Evolutionary conservation across 2,329 filamentous ascomycete genomes (phyloP).

Genomic region (Volutella citrinella): DNA sequence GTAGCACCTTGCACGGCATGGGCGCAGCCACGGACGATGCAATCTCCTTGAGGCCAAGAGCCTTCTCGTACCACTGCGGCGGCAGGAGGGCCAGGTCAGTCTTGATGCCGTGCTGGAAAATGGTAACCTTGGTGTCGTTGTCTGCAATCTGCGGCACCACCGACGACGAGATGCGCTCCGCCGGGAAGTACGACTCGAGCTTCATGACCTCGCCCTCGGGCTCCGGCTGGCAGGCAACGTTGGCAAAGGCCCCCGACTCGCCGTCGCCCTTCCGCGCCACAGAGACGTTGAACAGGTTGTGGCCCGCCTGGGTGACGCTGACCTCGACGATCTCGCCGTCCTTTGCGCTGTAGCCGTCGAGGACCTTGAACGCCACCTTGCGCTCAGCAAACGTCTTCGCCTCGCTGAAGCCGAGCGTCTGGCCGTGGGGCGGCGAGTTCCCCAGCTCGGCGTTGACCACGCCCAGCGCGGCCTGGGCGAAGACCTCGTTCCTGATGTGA

Average conservation of each 20-base stretch:
- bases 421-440: conserved; percentile 42
- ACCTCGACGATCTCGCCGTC: conserved; percentile 60
- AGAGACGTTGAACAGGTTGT: conserved; percentile 44
- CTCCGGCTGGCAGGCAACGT: conserved; percentile 41
- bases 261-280: conserved; percentile 42
- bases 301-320: conserved; percentile 45
- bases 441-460: conserved; percentile 54
- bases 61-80: conserved; percentile 83
- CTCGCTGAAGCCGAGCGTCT: conserved; percentile 54
- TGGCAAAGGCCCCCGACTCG: conserved; percentile 38
- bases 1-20: conserved; percentile 95
- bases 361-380: conserved; percentile 49
- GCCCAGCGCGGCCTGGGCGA: conserved; percentile 82
- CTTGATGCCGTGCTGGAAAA: conserved; percentile 71
- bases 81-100: conserved; percentile 54
- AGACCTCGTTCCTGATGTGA: conserved; percentile 66
- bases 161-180: conserved; percentile 75
- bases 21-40: conserved; percentile 83
- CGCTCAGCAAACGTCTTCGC: conserved; percentile 40
- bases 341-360: conserved; percentile 62
- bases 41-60: conserved; percentile 76
- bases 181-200: conserved; percentile 65
- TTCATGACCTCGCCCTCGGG: conserved; percentile 26
- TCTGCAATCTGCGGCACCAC: conserved; percentile 59
- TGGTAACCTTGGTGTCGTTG: conserved; percentile 61